Evolutionary conservation across 495 filamentous ascomycete species (phyloP), one percentile per base, ranked within the genome.

Genomic region (Penicillium verhagenii): DNA sequence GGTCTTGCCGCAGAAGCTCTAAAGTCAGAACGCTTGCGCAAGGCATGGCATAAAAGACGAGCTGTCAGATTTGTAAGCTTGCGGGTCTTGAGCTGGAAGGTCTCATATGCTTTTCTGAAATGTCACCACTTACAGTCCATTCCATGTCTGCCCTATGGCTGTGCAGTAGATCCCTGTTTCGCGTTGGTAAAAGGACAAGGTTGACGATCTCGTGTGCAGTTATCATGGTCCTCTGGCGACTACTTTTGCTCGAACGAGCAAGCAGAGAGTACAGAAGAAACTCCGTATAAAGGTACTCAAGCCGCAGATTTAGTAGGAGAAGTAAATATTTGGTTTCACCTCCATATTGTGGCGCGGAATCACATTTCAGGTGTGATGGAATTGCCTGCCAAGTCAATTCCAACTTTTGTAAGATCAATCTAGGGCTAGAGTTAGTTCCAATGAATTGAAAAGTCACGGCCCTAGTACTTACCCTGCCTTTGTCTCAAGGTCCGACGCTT

Each of bases 41-140:
- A 11, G 52, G 52, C 52, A 54, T 54, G 16, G 43, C 52, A 21
- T 54, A 54, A 24, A 54, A 54, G 8, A 54, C 52, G 9, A 54
- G 44, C 52, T 54, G 31, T 23, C 16, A 28, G 19, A 9, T 21
- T 20, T 1, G 18, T 31, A 37, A 48, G 46, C 19, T 18, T 48
- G 14, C 3, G 16, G 16, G 21, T 1, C 1, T 31, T 48, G n/a
- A 42, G 10, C 6, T 42, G 18, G 16, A 13, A 2, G n/a, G 9
- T 10, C 42, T 6, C 42, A n/a, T n/a, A n/a, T n/a, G n/a, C n/a
- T n/a, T 8, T 20, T 48, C 46, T 2, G 19, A 21, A 19, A 21
- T 11, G 9, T 23, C 18, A n/a, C n/a, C 16, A 48, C 46, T 48
- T 48, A 48, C 46, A 19, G 16, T 26, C 46, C 46, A 48, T 33